Evolutionary conservation across 2,329 filamentous ascomycete genomes (phyloP), one percentile per base, ranked within the genome.

Genomic region (Cytospora leucostoma): DNA sequence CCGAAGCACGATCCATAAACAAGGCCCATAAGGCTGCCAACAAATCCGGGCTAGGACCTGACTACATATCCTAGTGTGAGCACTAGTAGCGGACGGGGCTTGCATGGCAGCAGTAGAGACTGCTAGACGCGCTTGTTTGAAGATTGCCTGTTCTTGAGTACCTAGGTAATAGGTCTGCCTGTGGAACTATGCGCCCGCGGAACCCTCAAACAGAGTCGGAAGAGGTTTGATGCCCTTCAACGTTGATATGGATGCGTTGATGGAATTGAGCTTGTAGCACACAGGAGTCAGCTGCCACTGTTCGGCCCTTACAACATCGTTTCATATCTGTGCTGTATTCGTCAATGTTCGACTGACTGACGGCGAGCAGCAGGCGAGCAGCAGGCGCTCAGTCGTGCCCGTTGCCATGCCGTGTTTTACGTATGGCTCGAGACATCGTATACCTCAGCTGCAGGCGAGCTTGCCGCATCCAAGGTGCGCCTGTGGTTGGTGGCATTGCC

Each of bases 61-160:
- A 69, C 34, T 72, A 73, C 44, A 71, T 76, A 37, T 27, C 27
- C 27, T 27, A 27, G 27, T 27, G 2, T 27, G 27, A 4, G 27
- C 27, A 27, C 27, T 27, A 27, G 27, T 27, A 27, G 27, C 4
- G 4, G 27, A 27, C 27, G 27, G 27, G 27, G 27, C 27, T 27
- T 27, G 27, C 27, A 27, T 27, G 27, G 27, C 27, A n/a, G n/a
- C n/a, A n/a, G n/a, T n/a, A n/a, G n/a, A n/a, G 4, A 44, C 10
- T 44, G 17, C 40, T 10, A 44, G 40, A 19, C 40, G 40, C 40
- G 5, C 6, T 44, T 44, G 10, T 44, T 10, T 19, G 40, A 44
- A 7, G 17, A 7, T 40, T 44, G 40, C 4, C 40, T n/a, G 7
- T 44, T 10, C 13, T 17, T 40, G 7, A 40, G 1, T n/a, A n/a